A percentile compares a stretch with the other conserved stretches of the same genome.
Conservation (phyloP, 345 rosid genomes). For the Arabis hirsuta region DNA sequence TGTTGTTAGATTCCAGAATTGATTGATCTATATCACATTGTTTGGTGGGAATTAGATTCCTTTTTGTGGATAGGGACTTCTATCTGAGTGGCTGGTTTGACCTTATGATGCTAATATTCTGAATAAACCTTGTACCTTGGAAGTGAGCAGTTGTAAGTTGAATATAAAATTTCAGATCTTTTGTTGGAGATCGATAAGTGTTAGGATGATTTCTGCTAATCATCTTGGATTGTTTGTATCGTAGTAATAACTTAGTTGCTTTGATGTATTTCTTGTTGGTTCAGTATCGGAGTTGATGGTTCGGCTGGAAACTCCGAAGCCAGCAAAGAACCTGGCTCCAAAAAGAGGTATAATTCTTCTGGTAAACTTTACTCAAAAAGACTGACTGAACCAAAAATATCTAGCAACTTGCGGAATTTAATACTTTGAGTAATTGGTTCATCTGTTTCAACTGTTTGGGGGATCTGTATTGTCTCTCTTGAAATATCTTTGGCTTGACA, state of each 20-base stretch:
- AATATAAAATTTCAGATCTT: neutral
- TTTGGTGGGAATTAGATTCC: conserved; percentile 40
- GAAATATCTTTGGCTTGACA: conserved; percentile 1
- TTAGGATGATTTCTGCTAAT: neutral
- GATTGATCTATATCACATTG: conserved; percentile 15
- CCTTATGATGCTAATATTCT: conserved; percentile 11
- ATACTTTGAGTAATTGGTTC: neutral
- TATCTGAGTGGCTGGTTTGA: conserved; percentile 24
- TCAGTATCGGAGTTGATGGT: conserved; percentile 68
- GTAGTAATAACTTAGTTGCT: conserved; percentile 11
- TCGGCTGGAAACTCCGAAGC: conserved; percentile 70
- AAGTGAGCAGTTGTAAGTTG: conserved; percentile 24
- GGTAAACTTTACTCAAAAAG: neutral
- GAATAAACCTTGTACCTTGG: conserved; percentile 1
- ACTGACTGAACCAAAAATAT: neutral
- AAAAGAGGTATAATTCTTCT: conserved; percentile 65
- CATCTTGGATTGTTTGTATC: conserved; percentile 1
- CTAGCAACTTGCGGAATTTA: neutral
- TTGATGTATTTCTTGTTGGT: conserved; percentile 27
- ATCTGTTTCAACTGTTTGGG: neutral
- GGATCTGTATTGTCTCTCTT: conserved; percentile 10
- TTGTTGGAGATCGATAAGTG: neutral
- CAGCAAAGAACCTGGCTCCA: conserved; percentile 72
- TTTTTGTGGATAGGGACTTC: conserved; percentile 20
- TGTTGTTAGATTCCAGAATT: conserved; percentile 39